These are phyloP conservation scores for Alternaria sp. DNA, from an alignment of 2,329 filamentous ascomycete genomes.

Conservation along the genomic window DNA sequence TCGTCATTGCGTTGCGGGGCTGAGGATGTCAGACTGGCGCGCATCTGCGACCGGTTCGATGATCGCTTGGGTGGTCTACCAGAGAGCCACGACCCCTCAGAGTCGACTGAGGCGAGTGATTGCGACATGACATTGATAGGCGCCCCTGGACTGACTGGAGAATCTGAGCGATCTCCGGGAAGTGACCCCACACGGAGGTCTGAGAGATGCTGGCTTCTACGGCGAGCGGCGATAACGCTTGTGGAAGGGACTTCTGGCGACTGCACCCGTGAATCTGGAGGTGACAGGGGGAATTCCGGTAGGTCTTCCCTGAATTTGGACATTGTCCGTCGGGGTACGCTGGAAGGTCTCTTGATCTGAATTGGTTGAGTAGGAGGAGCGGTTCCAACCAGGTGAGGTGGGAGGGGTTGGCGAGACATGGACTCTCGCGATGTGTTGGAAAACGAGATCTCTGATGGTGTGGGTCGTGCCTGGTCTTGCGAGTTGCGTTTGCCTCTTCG, in stretches of 20 bases:
- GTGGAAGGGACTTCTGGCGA: slow-evolving; percentile 71
- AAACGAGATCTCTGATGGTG: slow-evolving; percentile 73
- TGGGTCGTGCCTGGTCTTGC: slow-evolving; percentile 58
- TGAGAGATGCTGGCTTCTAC: slow-evolving; percentile 49
- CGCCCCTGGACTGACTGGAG: slow-evolving; percentile 47
- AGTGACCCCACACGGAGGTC: slow-evolving; percentile 36
- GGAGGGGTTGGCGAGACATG: slow-evolving; percentile 66
- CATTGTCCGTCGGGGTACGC: slow-evolving; percentile 76
- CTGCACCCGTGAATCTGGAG: slow-evolving; percentile 79
- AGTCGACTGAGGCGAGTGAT: slow-evolving; percentile 92
- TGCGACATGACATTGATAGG: slow-evolving; percentile 65
- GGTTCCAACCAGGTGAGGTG: slow-evolving; percentile 56
- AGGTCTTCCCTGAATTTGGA: slow-evolving; percentile 93
- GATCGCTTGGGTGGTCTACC: slow-evolving; percentile 66
- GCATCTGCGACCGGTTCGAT: slow-evolving; percentile 54
- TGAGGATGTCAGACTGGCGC: slow-evolving; percentile 56
- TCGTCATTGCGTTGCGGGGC: slow-evolving; percentile 57
- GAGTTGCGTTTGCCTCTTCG: slow-evolving; percentile 63
- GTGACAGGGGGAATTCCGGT: slow-evolving; percentile 84
- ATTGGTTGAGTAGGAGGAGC: slow-evolving; percentile 43
- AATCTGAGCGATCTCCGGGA: slow-evolving; percentile 49
- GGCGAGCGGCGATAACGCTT: slow-evolving; percentile 50
- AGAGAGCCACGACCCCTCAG: slow-evolving; percentile 94
- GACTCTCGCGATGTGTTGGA: slow-evolving; percentile 92
- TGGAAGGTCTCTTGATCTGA: slow-evolving; percentile 57